A percentile compares a stretch with the other conserved stretches of the same genome.
Evolutionary conservation across 176 grass and related monocot species (phyloP).

Genomic region (Guadua angustifolia): DNA sequence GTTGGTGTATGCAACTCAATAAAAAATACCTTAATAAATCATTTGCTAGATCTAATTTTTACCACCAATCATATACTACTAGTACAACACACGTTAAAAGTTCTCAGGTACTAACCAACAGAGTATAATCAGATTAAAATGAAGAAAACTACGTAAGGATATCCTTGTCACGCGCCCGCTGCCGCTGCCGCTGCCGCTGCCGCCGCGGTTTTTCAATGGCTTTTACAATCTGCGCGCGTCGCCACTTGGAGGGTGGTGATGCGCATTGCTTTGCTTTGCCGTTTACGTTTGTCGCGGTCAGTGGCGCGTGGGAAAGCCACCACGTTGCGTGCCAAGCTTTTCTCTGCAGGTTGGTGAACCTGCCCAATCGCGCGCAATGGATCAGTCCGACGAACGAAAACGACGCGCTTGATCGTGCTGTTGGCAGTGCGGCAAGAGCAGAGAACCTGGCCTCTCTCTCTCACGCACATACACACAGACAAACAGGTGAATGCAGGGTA

Average conservation of each 20-base stretch:
- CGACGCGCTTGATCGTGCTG: neutral
- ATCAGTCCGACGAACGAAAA: neutral
- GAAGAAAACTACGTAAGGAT: neutral
- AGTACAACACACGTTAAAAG: no score
- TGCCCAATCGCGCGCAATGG: neutral
- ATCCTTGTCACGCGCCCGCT: slow-evolving; percentile 9
- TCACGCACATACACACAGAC: no score
- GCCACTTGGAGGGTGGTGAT: neutral
- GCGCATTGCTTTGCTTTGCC: slow-evolving; percentile 46
- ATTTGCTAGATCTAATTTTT: no score
- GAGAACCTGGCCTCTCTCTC: no score
- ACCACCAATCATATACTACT: no score
- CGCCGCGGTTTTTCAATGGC: neutral
- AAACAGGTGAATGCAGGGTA: neutral
- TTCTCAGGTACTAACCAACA: no score
- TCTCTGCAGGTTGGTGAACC: neutral
- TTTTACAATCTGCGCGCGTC: neutral
- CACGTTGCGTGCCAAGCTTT: slow-evolving; percentile 37
- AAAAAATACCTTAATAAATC: neutral
- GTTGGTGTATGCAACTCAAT: neutral
- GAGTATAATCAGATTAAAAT: neutral
- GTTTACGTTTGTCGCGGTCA: slow-evolving; percentile 45
- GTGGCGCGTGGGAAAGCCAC: slow-evolving; percentile 18
- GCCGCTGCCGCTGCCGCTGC: slow-evolving; percentile 21
- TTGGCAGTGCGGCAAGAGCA: neutral